These are phyloP conservation scores for Apiosordaria backusii DNA, from an alignment of 495 filamentous ascomycete genomes.

Conservation along the genomic window DNA sequence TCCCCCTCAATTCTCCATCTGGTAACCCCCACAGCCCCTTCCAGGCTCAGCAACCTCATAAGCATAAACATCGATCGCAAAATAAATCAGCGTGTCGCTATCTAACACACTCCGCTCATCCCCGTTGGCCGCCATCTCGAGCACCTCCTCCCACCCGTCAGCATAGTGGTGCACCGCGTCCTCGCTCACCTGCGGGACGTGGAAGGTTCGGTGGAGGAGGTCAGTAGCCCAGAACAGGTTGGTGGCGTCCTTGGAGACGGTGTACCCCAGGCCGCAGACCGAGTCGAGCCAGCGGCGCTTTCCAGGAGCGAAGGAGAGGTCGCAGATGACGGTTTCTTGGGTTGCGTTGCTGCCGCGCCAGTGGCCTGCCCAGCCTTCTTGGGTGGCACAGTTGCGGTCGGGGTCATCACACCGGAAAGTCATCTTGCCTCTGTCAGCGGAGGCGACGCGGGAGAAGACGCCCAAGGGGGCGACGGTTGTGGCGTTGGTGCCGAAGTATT, in stretches of 20 bases:
- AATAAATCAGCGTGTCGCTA: slow-evolving; percentile 54
- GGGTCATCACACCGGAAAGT: slow-evolving; percentile 58
- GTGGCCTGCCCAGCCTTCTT: slow-evolving; percentile 57
- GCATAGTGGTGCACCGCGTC: slow-evolving; percentile 53
- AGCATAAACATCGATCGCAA: slow-evolving; percentile 57
- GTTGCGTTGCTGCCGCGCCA: slow-evolving; percentile 57
- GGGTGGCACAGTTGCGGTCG: slow-evolving; percentile 51
- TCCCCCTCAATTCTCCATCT: slow-evolving; percentile 14
- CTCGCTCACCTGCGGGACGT: slow-evolving; percentile 53
- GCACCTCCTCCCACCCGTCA: slow-evolving; percentile 47
- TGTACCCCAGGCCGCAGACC: slow-evolving; percentile 54
- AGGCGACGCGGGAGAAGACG: slow-evolving; percentile 50
- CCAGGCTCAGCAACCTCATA: slow-evolving; percentile 52
- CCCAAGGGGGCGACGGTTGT: slow-evolving; percentile 50
- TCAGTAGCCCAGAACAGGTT: slow-evolving; percentile 57
- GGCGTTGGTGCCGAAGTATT: slow-evolving; percentile 52
- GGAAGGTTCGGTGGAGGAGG: slow-evolving; percentile 55
- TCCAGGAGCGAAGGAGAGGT: slow-evolving; percentile 42
- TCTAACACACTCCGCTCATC: slow-evolving; percentile 44
- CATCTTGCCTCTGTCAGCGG: slow-evolving; percentile 44
- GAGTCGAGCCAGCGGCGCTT: slow-evolving; percentile 47
- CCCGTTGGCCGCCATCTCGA: slow-evolving; percentile 43
- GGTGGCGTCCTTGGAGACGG: slow-evolving; percentile 39
- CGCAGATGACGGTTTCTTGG: slow-evolving; percentile 59
- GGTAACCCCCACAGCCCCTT: slow-evolving; percentile 47